phyloP scores from a whole-genome alignment of 2,329 filamentous ascomycete genomes.

The Sordariomycetes sp. region DNA sequence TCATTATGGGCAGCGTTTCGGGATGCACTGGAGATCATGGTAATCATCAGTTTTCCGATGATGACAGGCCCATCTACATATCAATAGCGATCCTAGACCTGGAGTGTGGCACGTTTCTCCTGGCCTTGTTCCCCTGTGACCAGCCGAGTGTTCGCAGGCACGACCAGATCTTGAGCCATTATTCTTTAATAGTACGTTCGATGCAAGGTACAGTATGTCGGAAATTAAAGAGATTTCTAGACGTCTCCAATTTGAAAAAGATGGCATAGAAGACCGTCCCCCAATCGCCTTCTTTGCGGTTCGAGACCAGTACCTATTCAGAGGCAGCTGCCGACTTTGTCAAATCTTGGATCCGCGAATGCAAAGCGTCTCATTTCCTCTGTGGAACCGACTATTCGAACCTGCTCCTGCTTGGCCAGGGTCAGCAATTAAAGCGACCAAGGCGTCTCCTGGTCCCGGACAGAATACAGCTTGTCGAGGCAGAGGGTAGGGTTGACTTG shows the following conservation, averaged over 20 bases:
- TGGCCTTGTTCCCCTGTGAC: slow-evolving; percentile 1
- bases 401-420: background rate
- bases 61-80: slow-evolving; percentile 1
- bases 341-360: slow-evolving; percentile 1
- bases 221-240: background rate
- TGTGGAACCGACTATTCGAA: background rate
- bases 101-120: background rate
- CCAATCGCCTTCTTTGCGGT: background rate
- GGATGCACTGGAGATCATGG: slow-evolving; percentile 3
- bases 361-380: background rate
- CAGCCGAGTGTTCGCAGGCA: background rate
- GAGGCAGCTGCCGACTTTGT: slow-evolving; percentile 1
- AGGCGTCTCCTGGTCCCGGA: slow-evolving; percentile 1
- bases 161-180: background rate
- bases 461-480: slow-evolving; percentile 1
- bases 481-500: background rate
- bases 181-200: slow-evolving; percentile 1
- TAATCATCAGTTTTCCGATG: background rate
- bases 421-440: background rate
- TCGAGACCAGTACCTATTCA: slow-evolving; percentile 1
- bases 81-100: background rate
- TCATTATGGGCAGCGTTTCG: background rate
- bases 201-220: background rate
- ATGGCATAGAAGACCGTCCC: too few relatives aligned
- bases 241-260: background rate